Percentiles rank a stretch among this genome's conserved stretches.
These are phyloP conservation scores for Eucalyptus caleyi DNA, from an alignment of 345 rosid species.

Conservation along the genomic window DNA sequence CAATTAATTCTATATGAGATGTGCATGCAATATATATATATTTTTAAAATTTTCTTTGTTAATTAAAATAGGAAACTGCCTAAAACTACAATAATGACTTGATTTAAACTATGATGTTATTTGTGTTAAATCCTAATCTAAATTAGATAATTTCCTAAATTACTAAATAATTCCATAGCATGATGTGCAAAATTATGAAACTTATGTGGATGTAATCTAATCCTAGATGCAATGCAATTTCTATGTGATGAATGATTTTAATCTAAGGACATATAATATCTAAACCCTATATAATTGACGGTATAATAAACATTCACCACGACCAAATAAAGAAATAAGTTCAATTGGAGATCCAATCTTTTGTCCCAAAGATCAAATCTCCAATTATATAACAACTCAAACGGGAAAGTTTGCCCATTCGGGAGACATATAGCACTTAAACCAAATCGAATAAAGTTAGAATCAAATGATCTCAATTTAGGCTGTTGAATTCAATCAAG, in stretches of 20 bases:
- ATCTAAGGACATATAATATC: not conserved
- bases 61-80: not conserved
- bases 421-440: not conserved
- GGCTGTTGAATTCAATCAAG: not conserved
- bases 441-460: not conserved
- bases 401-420: not conserved
- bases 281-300: not conserved
- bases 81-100: not conserved
- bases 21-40: not conserved
- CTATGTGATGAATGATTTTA: not conserved
- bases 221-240: not conserved
- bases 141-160: not conserved
- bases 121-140: not conserved
- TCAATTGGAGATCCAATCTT: not conserved
- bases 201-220: not conserved
- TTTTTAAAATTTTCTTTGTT: not conserved
- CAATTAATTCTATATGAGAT: not conserved
- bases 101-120: not conserved
- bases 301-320: not conserved
- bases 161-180: not conserved
- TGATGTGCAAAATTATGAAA: not conserved
- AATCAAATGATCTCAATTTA: not conserved
- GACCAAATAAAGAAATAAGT: not conserved
- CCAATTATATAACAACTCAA: not conserved
- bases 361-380: not conserved